These are phyloP conservation scores for Apostasia shenzhenica DNA, from an alignment of 106 monocot genomes.

Conservation along the genomic window DNA sequence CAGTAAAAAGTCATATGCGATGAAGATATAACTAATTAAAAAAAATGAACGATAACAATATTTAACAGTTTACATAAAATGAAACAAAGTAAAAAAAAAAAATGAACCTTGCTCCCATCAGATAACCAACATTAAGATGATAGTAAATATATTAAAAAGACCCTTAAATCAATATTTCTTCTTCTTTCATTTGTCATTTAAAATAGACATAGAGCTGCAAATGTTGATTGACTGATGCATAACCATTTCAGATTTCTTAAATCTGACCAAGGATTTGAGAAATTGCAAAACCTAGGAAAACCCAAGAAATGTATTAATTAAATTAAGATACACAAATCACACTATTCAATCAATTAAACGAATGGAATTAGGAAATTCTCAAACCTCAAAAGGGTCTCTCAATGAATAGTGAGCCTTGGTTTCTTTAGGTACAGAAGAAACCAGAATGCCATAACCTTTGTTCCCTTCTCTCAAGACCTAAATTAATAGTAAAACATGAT, in stretches of 20 bases:
- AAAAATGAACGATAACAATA: too few species aligned
- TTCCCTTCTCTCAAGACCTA: constrained; percentile 50
- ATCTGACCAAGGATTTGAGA: constrained; percentile 56
- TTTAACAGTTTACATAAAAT: too few species aligned
- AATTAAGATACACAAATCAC: background rate
- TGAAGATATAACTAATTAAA: too few species aligned
- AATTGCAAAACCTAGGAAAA: constrained; percentile 64
- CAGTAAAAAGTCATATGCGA: too few species aligned
- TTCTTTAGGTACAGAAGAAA: constrained; percentile 73
- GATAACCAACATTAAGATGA: too few species aligned
- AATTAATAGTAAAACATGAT: background rate
- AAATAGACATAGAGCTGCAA: too few species aligned
- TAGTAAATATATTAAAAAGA: too few species aligned
- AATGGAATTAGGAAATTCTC: background rate
- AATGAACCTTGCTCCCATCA: too few species aligned
- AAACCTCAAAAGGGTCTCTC: constrained; percentile 76
- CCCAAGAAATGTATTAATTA: background rate
- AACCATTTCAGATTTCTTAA: constrained; percentile 32
- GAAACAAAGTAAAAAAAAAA: too few species aligned
- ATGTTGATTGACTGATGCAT: too few species aligned
- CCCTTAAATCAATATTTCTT: too few species aligned
- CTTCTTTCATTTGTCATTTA: too few species aligned
- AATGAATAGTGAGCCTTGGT: constrained; percentile 66
- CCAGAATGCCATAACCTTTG: constrained; percentile 68
- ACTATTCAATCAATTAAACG: background rate